A percentile compares a stretch with the other conserved stretches of the same genome.
phyloP scores from a whole-genome alignment of 345 rosid genomes.

The Sapria himalayana region DNA sequence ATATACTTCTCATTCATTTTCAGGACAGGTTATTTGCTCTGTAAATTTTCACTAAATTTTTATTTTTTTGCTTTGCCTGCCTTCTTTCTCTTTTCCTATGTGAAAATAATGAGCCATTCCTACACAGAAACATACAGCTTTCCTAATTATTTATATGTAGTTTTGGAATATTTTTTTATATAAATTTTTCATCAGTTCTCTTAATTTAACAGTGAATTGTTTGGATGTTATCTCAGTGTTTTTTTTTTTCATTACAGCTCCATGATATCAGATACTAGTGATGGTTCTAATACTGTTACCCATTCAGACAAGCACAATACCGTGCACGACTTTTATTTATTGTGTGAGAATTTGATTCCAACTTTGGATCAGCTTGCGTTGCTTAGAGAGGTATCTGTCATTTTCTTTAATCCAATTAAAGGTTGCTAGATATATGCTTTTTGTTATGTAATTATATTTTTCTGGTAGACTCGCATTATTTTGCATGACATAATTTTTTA shows the following conservation, averaged over 20 bases:
- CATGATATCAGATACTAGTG: conserved; percentile 14
- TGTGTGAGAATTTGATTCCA: conserved; percentile 45
- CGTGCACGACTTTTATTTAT: conserved; percentile 21
- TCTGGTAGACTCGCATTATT: background rate
- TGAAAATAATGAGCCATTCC: too few species aligned
- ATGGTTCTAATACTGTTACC: conserved; percentile 14
- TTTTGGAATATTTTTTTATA: too few species aligned
- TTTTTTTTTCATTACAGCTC: conserved; percentile 21
- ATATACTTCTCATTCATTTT: conserved; percentile 57
- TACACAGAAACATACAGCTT: too few species aligned
- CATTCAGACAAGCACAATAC: conserved; percentile 22
- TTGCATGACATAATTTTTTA: background rate
- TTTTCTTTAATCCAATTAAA: background rate
- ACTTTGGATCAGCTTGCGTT: conserved; percentile 59
- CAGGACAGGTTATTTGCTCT: conserved; percentile 94
- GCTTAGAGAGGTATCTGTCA: conserved; percentile 58
- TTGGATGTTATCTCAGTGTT: background rate
- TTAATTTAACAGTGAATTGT: background rate
- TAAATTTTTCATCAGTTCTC: too few species aligned
- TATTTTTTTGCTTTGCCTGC: background rate
- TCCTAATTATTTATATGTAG: too few species aligned
- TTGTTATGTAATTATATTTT: background rate
- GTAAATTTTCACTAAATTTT: background rate
- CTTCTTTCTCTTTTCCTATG: too few species aligned
- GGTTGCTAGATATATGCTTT: background rate